A percentile compares a stretch with the other conserved stretches of the same genome.
Evolutionary conservation across 164 flowering plant genomes (phyloP).

Genomic region (Nelumbo lutea): DNA sequence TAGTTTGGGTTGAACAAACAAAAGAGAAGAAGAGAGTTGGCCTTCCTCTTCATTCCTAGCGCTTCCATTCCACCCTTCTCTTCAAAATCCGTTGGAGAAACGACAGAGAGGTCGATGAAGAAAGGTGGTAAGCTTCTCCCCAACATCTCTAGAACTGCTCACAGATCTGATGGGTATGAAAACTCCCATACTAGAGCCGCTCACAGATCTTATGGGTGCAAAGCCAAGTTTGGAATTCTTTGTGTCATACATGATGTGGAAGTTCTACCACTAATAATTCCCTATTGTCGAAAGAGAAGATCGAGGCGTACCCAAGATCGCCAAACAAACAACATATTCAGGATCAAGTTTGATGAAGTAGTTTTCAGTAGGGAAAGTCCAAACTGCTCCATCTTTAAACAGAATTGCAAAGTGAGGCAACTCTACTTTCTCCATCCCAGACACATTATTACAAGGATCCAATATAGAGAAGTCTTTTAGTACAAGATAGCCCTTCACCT

Average conservation of each 20-base stretch:
- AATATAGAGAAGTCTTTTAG: slow-evolving; percentile 54
- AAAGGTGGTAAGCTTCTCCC: too few relatives aligned
- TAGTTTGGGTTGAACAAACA: too few relatives aligned
- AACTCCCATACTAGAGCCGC: too few relatives aligned
- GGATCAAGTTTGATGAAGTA: slow-evolving; percentile 69
- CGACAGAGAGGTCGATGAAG: too few relatives aligned
- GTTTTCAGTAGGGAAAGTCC: slow-evolving; percentile 86
- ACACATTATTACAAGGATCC: slow-evolving; percentile 80
- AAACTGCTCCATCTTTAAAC: slow-evolving; percentile 78
- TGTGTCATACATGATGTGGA: slow-evolving; percentile 79
- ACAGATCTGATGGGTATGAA: too few relatives aligned
- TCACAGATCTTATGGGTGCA: slow-evolving; percentile 80
- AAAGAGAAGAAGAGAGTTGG: too few relatives aligned
- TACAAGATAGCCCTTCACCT: slow-evolving; percentile 42
- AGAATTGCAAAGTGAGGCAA: slow-evolving; percentile 67
- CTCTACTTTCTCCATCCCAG: slow-evolving; percentile 55
- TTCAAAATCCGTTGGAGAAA: too few relatives aligned
- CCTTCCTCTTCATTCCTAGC: too few relatives aligned
- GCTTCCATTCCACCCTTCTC: too few relatives aligned
- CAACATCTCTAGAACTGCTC: too few relatives aligned
- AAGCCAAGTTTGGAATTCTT: slow-evolving; percentile 80
- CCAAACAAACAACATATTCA: slow-evolving; percentile 68
- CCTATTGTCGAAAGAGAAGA: slow-evolving; percentile 84
- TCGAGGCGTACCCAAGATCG: slow-evolving; percentile 59
- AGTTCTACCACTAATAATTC: slow-evolving; percentile 95